Base-by-base conservation (phyloP, 2,329 filamentous ascomycete species). In the Cryphonectria nitschkei region DNA sequence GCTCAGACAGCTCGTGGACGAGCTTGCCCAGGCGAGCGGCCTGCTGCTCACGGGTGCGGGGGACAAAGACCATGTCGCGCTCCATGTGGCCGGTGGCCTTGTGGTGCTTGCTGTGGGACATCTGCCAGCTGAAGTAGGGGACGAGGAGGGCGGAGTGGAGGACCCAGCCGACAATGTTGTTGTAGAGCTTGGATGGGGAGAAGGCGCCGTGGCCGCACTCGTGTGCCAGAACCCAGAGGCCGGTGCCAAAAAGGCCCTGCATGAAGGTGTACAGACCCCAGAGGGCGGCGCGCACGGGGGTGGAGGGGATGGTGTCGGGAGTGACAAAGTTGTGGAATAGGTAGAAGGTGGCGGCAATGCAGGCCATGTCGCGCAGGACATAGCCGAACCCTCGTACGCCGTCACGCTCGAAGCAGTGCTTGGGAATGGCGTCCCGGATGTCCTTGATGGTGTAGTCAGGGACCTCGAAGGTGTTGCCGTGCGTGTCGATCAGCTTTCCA, bases 41-140 rank as follows among this genome's bases (percentile, higher is more conserved):
- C 78, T 93, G 95, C 80, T 92, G 84, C 75, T 96, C 90, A 71
- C 95, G 91, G 69, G 94, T 97, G 83, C 93, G 93, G 72, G 96
- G 96, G n/a, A 98, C 87, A 81, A 98, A 98, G 74, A 98, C 96
- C 96, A 99, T 99, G 84, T 99, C 96, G 76, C 95, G 93, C 84
- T 97, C 94, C 84, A 99, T 91, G 87, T 99, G 90, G 77, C 95
- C 96, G 54, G 96, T 99, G 74, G 95, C 94, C 89, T 98, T 98
- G 92, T 99, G 96, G 87, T 99, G 96, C 90, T 97, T 97, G 86
- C 94, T 93, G 85, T 99, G 96, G 75, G 94, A 97, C 83, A 98
- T 95, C 86, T 99, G 97, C 96, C 96, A 99, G 80, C 94, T 97
- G 86, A 98, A 99, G 86, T 98, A 99, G 32, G 96, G 96, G 65